Percentiles rank a stretch among this genome's conserved stretches.
phyloP scores from a whole-genome alignment of 176 grass and related monocot genomes.

The Aegilops umbellulata region DNA sequence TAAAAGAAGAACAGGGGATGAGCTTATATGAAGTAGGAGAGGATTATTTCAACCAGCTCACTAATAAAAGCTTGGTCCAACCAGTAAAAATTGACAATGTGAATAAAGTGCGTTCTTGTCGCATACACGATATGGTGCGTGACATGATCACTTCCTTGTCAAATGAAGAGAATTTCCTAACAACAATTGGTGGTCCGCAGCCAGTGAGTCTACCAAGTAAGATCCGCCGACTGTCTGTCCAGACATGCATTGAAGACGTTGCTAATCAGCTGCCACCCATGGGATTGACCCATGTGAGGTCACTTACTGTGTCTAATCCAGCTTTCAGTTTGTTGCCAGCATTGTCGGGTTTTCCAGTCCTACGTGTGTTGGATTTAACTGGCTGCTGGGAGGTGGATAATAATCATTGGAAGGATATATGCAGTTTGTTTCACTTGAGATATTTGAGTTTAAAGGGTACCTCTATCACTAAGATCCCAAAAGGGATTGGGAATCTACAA shows the following conservation, averaged over 20 bases:
- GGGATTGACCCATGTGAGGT: background rate
- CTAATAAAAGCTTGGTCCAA: too few species aligned
- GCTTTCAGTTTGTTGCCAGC: too few species aligned
- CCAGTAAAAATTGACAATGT: too few species aligned
- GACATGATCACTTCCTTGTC: too few species aligned
- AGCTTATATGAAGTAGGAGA: too few species aligned
- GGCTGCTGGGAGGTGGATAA: accelerated
- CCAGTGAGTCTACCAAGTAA: background rate
- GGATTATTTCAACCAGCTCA: too few species aligned
- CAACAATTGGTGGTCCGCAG: background rate
- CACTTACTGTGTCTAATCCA: background rate
- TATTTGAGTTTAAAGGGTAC: accelerated
- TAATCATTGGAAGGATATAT: background rate
- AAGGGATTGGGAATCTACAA: background rate
- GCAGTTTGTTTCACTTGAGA: background rate
- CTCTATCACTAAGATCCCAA: background rate
- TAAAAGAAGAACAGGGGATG: too few species aligned
- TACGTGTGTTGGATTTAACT: background rate
- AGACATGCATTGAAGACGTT: background rate
- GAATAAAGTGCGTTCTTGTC: too few species aligned
- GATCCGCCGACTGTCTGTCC: background rate
- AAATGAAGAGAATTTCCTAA: background rate
- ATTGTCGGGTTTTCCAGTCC: background rate
- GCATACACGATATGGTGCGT: too few species aligned
- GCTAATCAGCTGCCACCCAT: background rate